Base-by-base conservation (phyloP, 495 filamentous ascomycete genomes). In the Talaromyces nanjingensis region DNA sequence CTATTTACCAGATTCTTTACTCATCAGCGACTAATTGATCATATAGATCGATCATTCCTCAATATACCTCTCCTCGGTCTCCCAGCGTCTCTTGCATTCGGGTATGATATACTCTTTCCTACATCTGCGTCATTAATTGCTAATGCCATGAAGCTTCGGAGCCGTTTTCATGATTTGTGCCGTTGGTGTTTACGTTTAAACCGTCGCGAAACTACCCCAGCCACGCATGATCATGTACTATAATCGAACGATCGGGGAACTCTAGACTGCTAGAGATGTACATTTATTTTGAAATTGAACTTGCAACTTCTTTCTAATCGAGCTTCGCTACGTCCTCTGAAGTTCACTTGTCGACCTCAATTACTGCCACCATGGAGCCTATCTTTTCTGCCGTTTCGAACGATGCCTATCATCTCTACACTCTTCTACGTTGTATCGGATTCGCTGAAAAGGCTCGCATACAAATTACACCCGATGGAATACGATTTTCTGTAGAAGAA, bases 91-190 rank as follows among this genome's bases (percentile, higher is more conserved):
- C 70, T 96, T 67, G 88, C 91, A 60, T 85, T 96, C 77, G 96
- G 91, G 94, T 97, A 86, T 71, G 86, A 81, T 27, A 31, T 39
- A 39, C 34, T 58, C 42, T 14, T 18, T 54, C 22, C 18, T 22
- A 29, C 12, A 37, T 11, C 63, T 62, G 55, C 7, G 11, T 27
- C 53, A 53, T 52, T 71, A 66, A 63, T 64, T 14, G 16, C 56
- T 71, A 34, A 64, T 5, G 9, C 60, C 63, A 60, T 27, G 3
- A 72, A 98, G 94, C 49, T 92, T 97, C 74, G 94, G 96, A 66
- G 90, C 93, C 54, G 92, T 98, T 22, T 96, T 91, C 81, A 93
- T 96, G 87, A 97, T 98, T 73, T 98, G 94, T 76, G 94, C 92
- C 24, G 94, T 92, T 73, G 94, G 94, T 71, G 96, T 98, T 72